Evolutionary conservation across 2,329 filamentous ascomycete genomes (phyloP), one percentile per base, ranked within the genome.

Genomic region (Sclerotinia minor): DNA sequence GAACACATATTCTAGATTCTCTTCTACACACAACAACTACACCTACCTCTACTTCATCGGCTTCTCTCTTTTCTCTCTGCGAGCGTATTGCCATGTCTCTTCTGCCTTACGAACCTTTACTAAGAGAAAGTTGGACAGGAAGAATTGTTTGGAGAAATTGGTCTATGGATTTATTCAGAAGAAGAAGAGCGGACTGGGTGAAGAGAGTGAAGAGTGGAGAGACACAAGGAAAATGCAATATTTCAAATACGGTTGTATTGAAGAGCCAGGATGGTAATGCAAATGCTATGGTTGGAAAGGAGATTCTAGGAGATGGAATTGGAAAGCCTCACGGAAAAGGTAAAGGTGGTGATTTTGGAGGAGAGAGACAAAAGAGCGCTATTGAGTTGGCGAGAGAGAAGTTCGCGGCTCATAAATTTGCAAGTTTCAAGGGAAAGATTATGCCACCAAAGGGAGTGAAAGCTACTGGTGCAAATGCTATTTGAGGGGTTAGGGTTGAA

Each of bases 91-190:
- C 88, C 2, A 82, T 86, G 71, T 85, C 90, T 72, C 80, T 92
- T 13, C 79, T 82, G 0, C 80, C 83, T 65, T 83, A 85, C 67
- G 89, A 91, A 75, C 77, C 80, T n/a, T 74, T 79, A 0, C 77
- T 92, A 24, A 83, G 89, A n/a, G 87, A 90, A 68, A 88, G 85
- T 1, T 85, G 83, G 47, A 82, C 87, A 29, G 89, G 89, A 2
- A 81, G 89, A 45, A 87, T 86, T 3, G 88, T 92, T 15, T 91
- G 89, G 88, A 83, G 87, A 71, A 92, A 91, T 74, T 92, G 89
- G 89, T 84, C 82, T 47, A 89, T 92, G 85, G 89, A 92, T 77
- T 78, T 89, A 7, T 92, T 89, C 78, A 89, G 88, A 75, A 81
- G 87, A 38, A 80, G 83, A 64, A 80, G 86, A 52, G 81, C 80